Evolutionary conservation across 371 early-diverging fungal species (phyloP), one percentile per base, ranked within the genome.

Genomic region (Globomyces sp.): DNA sequence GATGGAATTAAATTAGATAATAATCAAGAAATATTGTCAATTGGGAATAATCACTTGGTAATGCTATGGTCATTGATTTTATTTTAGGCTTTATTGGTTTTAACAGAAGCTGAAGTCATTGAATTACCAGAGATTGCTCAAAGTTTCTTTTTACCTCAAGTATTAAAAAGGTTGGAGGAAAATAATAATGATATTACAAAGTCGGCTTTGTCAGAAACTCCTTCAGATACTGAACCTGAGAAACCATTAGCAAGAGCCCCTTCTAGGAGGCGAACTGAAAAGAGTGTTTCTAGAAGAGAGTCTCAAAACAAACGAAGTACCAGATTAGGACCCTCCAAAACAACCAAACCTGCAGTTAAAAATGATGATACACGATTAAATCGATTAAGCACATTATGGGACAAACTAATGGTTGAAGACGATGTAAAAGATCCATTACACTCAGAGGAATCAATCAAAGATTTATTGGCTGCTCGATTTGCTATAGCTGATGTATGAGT

Each of bases 341-440:
- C 24, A 24, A 24, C 24, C 24, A 24, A 24, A 60, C 37, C 46
- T 60, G 60, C 60, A 46, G 34, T 44, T 41, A 44, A 36, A 36
- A 9, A 40, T 13, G 48, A 60, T 42, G 60, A 60, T 49, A 34
- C 48, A 42, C 34, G 41, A 47, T 41, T 60, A 39, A 46, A 60
- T 41, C 60, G 60, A 39, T 49, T 60, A 60, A 60, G 60, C 13
- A 60, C 60, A 42, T 24, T 60, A 34, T 60, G 60, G 60, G 60
- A 60, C 41, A 60, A 60, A 8, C 39, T 60, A 49, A 60, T 60
- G 60, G 60, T 60, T 46, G 60, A 60, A 44, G 60, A 60, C 41
- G 46, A 46, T 42, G 49, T 42, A 34, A 37, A 60, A 49, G 60
- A 60, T 60, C 60, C 60, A 9, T 36, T 60, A 37, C 60, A 60